A percentile compares a stretch with the other conserved stretches of the same genome.
Conservation (phyloP, 768 basidiomycete genomes). For the Nidularia pulvinata region DNA sequence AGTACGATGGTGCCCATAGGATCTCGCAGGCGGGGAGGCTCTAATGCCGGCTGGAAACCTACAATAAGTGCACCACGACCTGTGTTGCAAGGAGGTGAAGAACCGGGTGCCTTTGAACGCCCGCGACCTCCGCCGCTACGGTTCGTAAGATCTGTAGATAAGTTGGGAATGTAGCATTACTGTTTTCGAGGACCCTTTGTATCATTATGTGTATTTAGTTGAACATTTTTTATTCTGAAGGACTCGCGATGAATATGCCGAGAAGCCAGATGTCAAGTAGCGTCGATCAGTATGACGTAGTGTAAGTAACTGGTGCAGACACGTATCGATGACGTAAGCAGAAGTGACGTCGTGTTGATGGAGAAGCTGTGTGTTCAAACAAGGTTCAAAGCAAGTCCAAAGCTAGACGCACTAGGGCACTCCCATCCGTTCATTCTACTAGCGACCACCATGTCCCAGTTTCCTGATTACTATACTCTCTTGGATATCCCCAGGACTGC, state of each 20-base stretch:
- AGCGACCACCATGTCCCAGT: constrained; percentile 60
- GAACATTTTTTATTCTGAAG: too few species aligned
- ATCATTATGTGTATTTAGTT: too few species aligned
- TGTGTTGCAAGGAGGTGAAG: constrained; percentile 10
- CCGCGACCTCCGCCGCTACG: constrained; percentile 38
- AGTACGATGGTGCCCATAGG: constrained; percentile 24
- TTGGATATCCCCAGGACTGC: constrained; percentile 56
- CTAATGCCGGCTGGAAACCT: constrained; percentile 21
- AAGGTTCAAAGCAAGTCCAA: background rate
- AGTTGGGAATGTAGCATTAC: background rate
- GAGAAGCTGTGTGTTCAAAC: too few species aligned
- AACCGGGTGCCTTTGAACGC: constrained; percentile 29
- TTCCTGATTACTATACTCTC: constrained; percentile 81
- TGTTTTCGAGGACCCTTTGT: background rate
- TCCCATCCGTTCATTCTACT: background rate
- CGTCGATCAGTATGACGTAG: too few species aligned
- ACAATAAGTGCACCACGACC: constrained; percentile 25
- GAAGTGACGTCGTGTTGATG: too few species aligned
- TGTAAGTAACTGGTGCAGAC: too few species aligned
- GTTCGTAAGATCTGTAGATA: background rate
- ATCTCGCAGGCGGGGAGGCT: constrained; percentile 17
- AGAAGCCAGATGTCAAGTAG: too few species aligned
- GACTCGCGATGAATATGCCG: too few species aligned
- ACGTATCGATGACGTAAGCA: too few species aligned
- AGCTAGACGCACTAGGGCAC: too few species aligned